phyloP scores from a whole-genome alignment of 2,329 filamentous ascomycete genomes.

The Microcyclospora pomicola region DNA sequence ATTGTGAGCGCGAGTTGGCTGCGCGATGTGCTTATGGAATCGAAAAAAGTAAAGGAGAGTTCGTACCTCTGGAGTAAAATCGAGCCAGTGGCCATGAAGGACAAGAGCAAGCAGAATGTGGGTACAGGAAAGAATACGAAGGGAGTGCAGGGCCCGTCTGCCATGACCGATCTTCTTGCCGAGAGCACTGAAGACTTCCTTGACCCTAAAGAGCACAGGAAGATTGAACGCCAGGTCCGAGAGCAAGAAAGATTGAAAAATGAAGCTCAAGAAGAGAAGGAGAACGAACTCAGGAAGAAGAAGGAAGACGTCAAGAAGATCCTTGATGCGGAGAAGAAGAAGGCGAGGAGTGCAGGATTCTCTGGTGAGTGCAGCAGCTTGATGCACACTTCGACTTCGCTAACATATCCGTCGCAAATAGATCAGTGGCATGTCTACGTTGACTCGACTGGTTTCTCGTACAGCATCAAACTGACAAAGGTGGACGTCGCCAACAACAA shows the following conservation, averaged over 20 bases:
- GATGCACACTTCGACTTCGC: neutral
- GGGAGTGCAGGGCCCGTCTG: constrained; percentile 4
- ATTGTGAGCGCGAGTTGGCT: constrained; percentile 34
- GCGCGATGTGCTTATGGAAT: constrained; percentile 33
- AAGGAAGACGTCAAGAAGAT: constrained; percentile 18
- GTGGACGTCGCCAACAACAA: constrained; percentile 32
- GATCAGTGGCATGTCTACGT: constrained; percentile 51
- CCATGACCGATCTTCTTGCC: constrained; percentile 22
- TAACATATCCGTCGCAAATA: constrained; percentile 16
- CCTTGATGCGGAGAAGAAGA: constrained; percentile 14
- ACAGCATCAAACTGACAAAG: constrained; percentile 49
- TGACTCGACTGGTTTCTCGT: constrained; percentile 49
- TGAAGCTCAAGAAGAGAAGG: constrained; percentile 15
- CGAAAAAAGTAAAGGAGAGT: constrained; percentile 20
- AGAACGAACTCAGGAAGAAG: constrained; percentile 9
- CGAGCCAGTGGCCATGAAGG: constrained; percentile 5
- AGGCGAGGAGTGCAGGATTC: constrained; percentile 16
- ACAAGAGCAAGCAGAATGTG: constrained; percentile 18
- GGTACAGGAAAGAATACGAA: constrained; percentile 1
- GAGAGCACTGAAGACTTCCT: constrained; percentile 17
- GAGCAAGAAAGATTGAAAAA: constrained; percentile 28
- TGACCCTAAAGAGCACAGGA: constrained; percentile 14
- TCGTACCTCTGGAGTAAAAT: constrained; percentile 22
- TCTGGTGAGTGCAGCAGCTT: constrained; percentile 21
- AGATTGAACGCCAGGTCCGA: constrained; percentile 6